A percentile compares a stretch with the other conserved stretches of the same genome.
These are phyloP conservation scores for Magnaporthiopsis incrustans DNA, from an alignment of 2,329 filamentous ascomycete genomes.

Conservation along the genomic window DNA sequence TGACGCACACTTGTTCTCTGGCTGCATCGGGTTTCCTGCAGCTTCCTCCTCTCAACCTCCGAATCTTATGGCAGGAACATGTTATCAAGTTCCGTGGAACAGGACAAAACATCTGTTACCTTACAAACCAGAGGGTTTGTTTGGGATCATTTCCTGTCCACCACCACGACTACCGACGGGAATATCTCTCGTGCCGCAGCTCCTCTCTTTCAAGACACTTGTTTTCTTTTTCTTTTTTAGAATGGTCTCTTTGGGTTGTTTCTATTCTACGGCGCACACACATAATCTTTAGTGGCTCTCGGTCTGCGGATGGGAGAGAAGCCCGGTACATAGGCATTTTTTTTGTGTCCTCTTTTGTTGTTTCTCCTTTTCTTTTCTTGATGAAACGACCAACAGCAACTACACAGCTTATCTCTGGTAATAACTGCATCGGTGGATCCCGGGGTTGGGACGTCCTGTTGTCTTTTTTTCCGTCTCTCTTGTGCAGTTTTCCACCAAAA, in stretches of 20 bases:
- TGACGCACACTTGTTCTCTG: neutral
- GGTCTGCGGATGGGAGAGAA: neutral
- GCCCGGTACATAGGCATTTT: constrained; percentile 12
- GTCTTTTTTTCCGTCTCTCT: constrained; percentile 4
- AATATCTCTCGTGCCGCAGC: neutral
- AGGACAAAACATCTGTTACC: neutral
- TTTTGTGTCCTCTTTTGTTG: neutral
- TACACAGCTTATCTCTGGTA: constrained; percentile 30
- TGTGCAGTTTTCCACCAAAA: neutral
- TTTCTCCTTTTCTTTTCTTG: constrained; percentile 1
- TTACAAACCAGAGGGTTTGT: neutral
- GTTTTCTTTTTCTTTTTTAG: constrained; percentile 2
- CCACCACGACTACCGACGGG: neutral
- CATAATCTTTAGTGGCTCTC: constrained; percentile 21
- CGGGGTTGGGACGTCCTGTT: constrained; percentile 13
- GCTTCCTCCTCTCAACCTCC: neutral
- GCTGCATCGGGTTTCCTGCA: neutral
- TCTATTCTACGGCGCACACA: constrained; percentile 23
- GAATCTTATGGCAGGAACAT: neutral
- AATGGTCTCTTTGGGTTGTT: constrained; percentile 20
- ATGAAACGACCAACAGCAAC: constrained; percentile 9
- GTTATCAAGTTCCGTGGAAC: neutral
- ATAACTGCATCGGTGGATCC: constrained; percentile 36
- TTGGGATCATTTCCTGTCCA: neutral
- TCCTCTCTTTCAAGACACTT: neutral